phyloP scores from a whole-genome alignment of 2,329 filamentous ascomycete genomes.

The Cordyceps tenuipes region DNA sequence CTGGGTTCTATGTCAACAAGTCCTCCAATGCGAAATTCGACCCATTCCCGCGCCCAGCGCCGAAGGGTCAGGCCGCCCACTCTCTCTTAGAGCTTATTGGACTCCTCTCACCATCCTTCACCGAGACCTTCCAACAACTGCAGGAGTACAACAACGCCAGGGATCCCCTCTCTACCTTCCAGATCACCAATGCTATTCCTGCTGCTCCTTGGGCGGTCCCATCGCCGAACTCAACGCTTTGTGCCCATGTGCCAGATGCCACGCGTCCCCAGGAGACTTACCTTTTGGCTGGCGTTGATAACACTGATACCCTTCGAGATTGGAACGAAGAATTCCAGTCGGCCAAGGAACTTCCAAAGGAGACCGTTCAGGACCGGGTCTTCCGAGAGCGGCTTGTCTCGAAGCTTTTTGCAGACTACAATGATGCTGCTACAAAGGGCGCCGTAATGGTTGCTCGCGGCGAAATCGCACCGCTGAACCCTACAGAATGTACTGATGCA shows the following conservation, averaged over 20 bases:
- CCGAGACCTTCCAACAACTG: conserved; percentile 63
- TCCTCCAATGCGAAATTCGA: conserved; percentile 94
- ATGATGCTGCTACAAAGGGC: conserved; percentile 85
- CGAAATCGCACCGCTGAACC: conserved; percentile 88
- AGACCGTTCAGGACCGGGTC: conserved; percentile 88
- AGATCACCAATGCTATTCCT: conserved; percentile 90
- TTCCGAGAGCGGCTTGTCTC: conserved; percentile 90
- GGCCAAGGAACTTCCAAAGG: conserved; percentile 86
- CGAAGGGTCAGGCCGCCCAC: conserved; percentile 73
- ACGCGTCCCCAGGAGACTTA: conserved; percentile 90
- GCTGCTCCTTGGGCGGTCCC: conserved; percentile 88
- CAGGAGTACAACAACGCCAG: conserved; percentile 78
- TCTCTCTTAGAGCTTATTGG: conserved; percentile 76
- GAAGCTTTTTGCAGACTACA: conserved; percentile 96
- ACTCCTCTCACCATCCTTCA: conserved; percentile 76
- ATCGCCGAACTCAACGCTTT: conserved; percentile 52
- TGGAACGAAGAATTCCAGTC: conserved; percentile 99
- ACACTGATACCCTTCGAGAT: conserved; percentile 86
- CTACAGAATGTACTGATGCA: conserved; percentile 82
- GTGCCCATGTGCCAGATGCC: conserved; percentile 70
- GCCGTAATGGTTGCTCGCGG: conserved; percentile 87
- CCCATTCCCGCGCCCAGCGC: conserved; percentile 68
- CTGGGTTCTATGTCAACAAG: conserved; percentile 95
- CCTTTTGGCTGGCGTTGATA: conserved; percentile 82
- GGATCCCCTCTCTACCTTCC: conserved; percentile 86